Evolutionary conservation across 2,329 filamentous ascomycete genomes (phyloP).

Genomic region (Pyricularia grisea): DNA sequence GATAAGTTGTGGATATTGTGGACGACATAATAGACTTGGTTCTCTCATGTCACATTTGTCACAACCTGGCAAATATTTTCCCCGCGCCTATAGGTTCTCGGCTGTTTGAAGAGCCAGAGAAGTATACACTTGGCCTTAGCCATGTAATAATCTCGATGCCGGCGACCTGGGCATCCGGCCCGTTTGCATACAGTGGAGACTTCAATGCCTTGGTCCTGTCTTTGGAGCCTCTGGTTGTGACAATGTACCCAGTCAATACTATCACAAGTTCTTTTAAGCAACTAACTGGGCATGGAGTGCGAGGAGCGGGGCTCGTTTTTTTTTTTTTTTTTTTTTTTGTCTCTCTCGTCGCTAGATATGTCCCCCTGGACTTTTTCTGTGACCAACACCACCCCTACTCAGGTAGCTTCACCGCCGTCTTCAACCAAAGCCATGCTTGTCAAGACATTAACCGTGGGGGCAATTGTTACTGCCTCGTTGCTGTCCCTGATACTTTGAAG

Average conservation of each 20-base stretch:
- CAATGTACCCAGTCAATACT: not conserved
- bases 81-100: not conserved
- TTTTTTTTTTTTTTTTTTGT: not conserved
- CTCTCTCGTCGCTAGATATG: not conserved
- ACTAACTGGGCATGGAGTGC: not conserved
- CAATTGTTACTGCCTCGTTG: not conserved
- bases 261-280: not conserved
- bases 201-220: not conserved
- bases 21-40: not conserved
- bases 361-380: not conserved
- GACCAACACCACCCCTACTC: not conserved
- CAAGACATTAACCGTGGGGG: not conserved
- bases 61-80: not conserved
- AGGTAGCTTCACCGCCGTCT: not conserved
- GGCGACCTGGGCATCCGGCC: not conserved
- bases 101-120: not conserved
- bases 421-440: not conserved
- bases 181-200: not conserved
- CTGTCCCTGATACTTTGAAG: not conserved
- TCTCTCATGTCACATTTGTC: not conserved
- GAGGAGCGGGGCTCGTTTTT: not conserved
- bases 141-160: not conserved
- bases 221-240: not conserved
- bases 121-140: not conserved
- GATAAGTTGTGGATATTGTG: not conserved